A percentile compares a stretch with the other conserved stretches of the same genome.
phyloP scores from a whole-genome alignment of 208 protist species.

The Trypanosoma avium region DNA sequence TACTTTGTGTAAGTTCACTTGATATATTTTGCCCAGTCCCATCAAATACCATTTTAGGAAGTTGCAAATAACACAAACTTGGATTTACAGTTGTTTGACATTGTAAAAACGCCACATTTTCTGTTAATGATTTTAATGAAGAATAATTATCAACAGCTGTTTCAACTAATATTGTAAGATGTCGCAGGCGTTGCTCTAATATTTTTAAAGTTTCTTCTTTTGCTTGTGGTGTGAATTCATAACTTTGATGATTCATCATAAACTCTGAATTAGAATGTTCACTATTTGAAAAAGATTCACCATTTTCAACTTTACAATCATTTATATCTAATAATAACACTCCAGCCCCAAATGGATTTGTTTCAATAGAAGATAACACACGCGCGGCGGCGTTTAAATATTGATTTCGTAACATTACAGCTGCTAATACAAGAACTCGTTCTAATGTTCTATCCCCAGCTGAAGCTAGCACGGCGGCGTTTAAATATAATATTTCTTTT shows the following conservation, averaged over 20 bases:
- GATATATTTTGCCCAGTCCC: neutral
- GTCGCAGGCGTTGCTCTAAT: slow-evolving; percentile 52
- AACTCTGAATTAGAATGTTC: neutral
- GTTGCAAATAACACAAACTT: slow-evolving; percentile 32
- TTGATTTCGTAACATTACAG: slow-evolving; percentile 79
- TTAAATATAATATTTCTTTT: slow-evolving; percentile 37
- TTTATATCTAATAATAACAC: neutral
- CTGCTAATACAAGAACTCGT: slow-evolving; percentile 71
- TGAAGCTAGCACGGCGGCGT: slow-evolving; percentile 72
- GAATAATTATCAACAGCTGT: slow-evolving; percentile 78
- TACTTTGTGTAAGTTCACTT: neutral
- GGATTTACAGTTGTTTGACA: slow-evolving; percentile 64
- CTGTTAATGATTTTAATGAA: slow-evolving; percentile 74
- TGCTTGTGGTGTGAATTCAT: neutral
- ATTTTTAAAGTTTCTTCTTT: slow-evolving; percentile 20
- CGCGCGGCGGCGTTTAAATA: slow-evolving; percentile 21
- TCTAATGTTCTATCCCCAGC: slow-evolving; percentile 82
- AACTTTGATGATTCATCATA: too few species aligned
- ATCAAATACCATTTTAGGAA: slow-evolving; percentile 7
- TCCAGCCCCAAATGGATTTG: neutral
- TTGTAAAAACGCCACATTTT: slow-evolving; percentile 86
- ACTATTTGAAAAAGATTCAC: too few species aligned
- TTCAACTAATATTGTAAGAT: slow-evolving; percentile 39
- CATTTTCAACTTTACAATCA: too few species aligned
- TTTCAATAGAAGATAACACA: neutral